A percentile compares a stretch with the other conserved stretches of the same genome.
Conservation (phyloP, 257 asterid species). For the Solanum etuberosum region DNA sequence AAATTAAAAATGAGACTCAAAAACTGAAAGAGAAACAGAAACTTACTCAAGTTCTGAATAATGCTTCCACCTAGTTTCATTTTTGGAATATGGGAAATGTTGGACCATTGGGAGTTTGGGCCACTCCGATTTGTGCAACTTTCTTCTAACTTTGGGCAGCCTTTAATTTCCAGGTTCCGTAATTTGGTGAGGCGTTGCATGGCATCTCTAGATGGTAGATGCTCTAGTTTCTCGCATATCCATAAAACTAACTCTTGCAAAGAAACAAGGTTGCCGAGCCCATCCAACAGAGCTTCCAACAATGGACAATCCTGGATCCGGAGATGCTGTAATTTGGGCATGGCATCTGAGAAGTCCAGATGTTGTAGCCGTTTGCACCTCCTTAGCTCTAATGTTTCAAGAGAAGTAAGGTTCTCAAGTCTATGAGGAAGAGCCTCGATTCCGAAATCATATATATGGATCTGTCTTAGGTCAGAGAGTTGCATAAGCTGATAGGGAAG, state of each 20-base stretch:
- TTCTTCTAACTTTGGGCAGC: neutral
- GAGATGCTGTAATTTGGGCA: neutral
- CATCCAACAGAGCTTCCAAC: neutral
- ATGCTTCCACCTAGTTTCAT: neutral
- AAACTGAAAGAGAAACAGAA: neutral
- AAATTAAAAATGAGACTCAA: neutral
- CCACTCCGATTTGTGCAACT: neutral
- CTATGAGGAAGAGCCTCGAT: conserved; percentile 14
- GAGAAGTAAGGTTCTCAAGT: conserved; percentile 12
- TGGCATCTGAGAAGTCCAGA: conserved; percentile 6
- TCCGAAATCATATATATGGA: neutral
- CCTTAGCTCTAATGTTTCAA: fast-evolving
- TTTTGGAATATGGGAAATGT: neutral
- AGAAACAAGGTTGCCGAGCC: neutral
- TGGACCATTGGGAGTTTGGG: neutral
- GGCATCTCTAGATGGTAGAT: neutral
- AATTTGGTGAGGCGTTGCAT: neutral
- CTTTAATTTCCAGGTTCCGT: neutral
- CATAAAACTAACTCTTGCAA: neutral
- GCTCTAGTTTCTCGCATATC: neutral
- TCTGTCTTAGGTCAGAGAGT: neutral
- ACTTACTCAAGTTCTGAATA: neutral
- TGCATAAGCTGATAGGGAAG: conserved; percentile 10
- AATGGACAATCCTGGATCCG: neutral
- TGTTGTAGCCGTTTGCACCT: neutral